These are phyloP conservation scores for Paracoccidioides lutzii DNA, from an alignment of 2,329 filamentous ascomycete species.

Conservation along the genomic window DNA sequence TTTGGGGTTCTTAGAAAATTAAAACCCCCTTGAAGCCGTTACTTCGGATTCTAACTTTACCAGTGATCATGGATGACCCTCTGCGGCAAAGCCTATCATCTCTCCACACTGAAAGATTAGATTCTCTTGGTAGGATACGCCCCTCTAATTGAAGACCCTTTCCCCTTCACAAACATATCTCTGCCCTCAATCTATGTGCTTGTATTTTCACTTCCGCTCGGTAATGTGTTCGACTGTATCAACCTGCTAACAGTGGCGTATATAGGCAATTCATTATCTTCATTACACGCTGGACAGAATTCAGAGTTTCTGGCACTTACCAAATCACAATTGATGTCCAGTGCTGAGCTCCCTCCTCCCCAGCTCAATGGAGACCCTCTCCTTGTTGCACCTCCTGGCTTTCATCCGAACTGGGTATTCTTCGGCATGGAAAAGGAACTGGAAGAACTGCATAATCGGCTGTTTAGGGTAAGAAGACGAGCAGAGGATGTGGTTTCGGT, in stretches of 20 bases:
- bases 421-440: constrained; percentile 49
- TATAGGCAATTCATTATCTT: constrained; percentile 1
- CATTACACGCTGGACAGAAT: neutral
- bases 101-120: neutral
- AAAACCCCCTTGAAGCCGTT: neutral
- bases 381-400: constrained; percentile 41
- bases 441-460: constrained; percentile 43
- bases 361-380: constrained; percentile 17
- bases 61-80: neutral
- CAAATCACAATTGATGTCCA: constrained; percentile 16
- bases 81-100: neutral
- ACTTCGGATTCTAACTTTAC: neutral
- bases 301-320: constrained; percentile 17
- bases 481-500: constrained; percentile 49
- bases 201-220: neutral
- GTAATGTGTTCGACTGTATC: neutral
- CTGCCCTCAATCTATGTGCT: neutral
- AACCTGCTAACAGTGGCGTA: neutral
- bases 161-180: neutral
- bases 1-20: neutral
- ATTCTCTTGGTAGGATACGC: neutral
- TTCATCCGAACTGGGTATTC: constrained; percentile 51
- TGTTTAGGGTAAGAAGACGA: constrained; percentile 46
- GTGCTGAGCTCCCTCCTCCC: constrained; percentile 15
- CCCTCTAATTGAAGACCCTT: neutral